phyloP scores from a whole-genome alignment of 352 stramenopile genomes.

The Achlya hypogyna region DNA sequence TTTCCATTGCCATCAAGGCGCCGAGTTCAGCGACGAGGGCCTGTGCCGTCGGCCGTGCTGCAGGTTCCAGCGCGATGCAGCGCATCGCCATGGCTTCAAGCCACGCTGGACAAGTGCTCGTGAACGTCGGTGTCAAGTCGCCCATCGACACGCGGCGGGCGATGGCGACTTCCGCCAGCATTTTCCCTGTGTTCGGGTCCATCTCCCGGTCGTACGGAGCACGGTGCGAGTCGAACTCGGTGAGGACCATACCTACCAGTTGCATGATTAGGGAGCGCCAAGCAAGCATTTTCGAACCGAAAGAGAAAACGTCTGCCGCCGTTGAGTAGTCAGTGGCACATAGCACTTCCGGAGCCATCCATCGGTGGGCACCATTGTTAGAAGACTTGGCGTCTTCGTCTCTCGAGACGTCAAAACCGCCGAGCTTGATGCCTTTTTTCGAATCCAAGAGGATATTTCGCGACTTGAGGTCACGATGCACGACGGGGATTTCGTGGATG shows the following conservation, averaged over 20 bases:
- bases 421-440: constrained; percentile 10
- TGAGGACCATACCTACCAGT: neutral
- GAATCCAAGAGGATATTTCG: constrained; percentile 7
- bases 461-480: constrained; percentile 9
- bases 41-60: neutral
- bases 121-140: neutral
- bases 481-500: constrained; percentile 1
- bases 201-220: neutral
- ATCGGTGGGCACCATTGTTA: neutral
- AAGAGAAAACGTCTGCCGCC: constrained; percentile 6
- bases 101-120: neutral
- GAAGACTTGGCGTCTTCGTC: neutral
- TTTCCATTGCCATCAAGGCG: neutral
- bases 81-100: neutral
- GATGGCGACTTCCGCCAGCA: neutral
- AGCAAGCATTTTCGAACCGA: neutral
- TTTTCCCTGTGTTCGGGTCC: neutral
- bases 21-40: neutral
- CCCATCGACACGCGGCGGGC: neutral
- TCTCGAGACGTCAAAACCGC: constrained; percentile 8
- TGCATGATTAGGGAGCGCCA: neutral
- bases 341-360: constrained; percentile 9
- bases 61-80: neutral
- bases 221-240: neutral
- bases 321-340: neutral